A percentile compares a stretch with the other conserved stretches of the same genome.
Conservation (phyloP, 768 basidiomycete species). For the Auricularia auricula-judae region DNA sequence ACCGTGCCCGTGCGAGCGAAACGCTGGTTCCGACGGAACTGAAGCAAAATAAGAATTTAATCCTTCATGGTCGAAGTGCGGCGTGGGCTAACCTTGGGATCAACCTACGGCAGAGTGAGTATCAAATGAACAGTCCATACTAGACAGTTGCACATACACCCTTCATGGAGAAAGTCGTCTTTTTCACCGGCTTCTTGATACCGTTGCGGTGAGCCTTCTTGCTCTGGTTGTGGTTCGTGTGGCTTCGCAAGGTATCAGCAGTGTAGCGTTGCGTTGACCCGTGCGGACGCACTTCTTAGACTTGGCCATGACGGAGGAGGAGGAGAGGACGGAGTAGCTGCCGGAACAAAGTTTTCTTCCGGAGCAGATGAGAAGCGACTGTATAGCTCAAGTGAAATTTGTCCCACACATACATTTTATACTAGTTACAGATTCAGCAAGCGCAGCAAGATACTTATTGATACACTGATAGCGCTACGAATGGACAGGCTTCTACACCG, state of each 20-base stretch:
- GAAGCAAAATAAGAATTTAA: constrained; percentile 9
- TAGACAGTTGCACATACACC: constrained; percentile 56
- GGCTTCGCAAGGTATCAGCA: constrained; percentile 29
- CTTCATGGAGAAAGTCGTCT: constrained; percentile 70
- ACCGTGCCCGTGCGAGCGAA: constrained; percentile 68
- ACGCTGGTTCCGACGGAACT: constrained; percentile 82
- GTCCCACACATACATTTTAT: too few relatives aligned
- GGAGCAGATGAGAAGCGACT: neutral
- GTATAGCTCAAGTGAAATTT: neutral
- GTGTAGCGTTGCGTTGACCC: constrained; percentile 3
- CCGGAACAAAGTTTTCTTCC: neutral
- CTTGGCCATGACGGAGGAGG: constrained; percentile 66
- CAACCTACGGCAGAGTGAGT: constrained; percentile 40
- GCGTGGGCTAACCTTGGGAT: constrained; percentile 51
- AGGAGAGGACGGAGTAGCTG: neutral
- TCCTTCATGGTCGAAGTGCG: constrained; percentile 6
- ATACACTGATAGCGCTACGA: too few relatives aligned
- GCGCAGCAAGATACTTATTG: too few relatives aligned
- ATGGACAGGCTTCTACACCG: too few relatives aligned
- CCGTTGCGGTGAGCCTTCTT: constrained; percentile 98
- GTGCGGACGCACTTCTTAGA: constrained; percentile 76
- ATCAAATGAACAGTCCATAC: neutral
- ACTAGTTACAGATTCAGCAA: too few relatives aligned
- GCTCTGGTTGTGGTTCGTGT: constrained; percentile 93
- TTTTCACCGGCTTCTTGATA: constrained; percentile 72